phyloP scores from a whole-genome alignment of 1,284 basidiomycete genomes.

The Mrakiaceae sp. region DNA sequence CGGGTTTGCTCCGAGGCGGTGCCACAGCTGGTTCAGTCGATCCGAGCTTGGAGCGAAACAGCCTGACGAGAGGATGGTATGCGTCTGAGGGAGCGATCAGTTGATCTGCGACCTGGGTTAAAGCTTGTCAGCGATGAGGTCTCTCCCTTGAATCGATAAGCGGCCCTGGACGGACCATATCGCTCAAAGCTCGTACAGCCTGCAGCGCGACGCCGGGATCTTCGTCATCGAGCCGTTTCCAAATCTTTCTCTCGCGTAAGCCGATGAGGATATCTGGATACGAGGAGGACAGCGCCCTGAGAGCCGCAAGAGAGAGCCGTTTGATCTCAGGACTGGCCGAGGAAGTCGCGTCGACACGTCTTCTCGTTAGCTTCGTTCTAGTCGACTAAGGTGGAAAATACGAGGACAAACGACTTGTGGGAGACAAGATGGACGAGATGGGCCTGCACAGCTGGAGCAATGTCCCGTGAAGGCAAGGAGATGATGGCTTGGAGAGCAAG shows the following conservation, averaged over 20 bases:
- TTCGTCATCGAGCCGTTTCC: conserved; percentile 10
- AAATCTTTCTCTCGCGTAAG: conserved; percentile 11
- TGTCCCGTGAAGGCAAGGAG: conserved; percentile 26
- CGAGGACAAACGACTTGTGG: conserved; percentile 10
- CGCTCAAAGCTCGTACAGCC: neutral
- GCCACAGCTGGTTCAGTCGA: too few relatives aligned
- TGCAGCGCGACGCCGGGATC: neutral
- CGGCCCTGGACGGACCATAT: neutral
- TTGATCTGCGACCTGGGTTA: neutral
- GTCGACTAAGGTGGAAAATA: neutral
- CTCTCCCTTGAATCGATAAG: too few relatives aligned
- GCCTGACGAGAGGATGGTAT: neutral
- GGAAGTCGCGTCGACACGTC: neutral
- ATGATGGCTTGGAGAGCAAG: conserved; percentile 27
- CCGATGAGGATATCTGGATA: neutral
- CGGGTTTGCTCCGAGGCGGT: too few relatives aligned
- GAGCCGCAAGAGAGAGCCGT: conserved; percentile 8
- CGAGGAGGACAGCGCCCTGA: neutral
- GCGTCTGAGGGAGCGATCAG: neutral
- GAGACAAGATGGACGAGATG: conserved; percentile 13
- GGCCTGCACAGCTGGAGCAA: conserved; percentile 28
- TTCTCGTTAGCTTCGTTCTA: neutral
- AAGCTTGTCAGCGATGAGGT: neutral
- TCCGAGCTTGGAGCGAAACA: neutral
- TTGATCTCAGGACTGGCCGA: neutral